Base-by-base conservation (phyloP, 2,329 filamentous ascomycete genomes). In the Verticillium nubilum region DNA sequence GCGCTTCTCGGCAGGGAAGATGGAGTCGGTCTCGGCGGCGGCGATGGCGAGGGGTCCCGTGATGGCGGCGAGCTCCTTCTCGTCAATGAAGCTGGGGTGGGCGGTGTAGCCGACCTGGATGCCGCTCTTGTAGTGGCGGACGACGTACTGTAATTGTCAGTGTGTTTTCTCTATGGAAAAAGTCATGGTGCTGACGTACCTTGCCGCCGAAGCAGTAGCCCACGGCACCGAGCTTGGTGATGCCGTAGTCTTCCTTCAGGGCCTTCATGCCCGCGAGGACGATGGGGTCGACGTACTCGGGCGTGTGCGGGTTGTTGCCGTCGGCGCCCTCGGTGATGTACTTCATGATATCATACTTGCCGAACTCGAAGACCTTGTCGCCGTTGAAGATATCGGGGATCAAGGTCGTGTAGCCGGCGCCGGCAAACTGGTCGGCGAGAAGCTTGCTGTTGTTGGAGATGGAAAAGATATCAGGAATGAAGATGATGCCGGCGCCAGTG, bases 161-260 rank as follows among this genome's bases (percentile, higher is more conserved):
- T n/a, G 9, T 31, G 2, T 9, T 31, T 13, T 13, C n/a, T n/a
- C n/a, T n/a, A n/a, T 31, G 29, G 13, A 31, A 7, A 3, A 17
- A n/a, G 35, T 42, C 35, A 9, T n/a, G 4, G n/a, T 42, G 19
- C 19, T 23, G 42, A 50, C 42, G 13, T 25, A 50, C 42, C 42
- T 90, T 90, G 59, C 81, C 89, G 37, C 90, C 89, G 65, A 92
- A 90, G 74, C 90, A 92, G 74, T 92, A 92, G 0, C 89, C 89
- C 0, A 86, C 83, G 15, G 79, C 82, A 1, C 84, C 89, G 35
- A 92, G 74, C 63, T 81, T 84, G 70, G 82, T 84, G 53, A 82
- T 72, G 1, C 82, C 81, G 58, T 79, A 75, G 57, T 84, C 78
- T 57, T 79, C 77, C 61, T 81, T 81, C 58, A 92, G 70, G 59